A percentile compares a stretch with the other conserved stretches of the same genome.
Conservation (phyloP, 2,329 filamentous ascomycete genomes). For the Cladosporium austrohemisphaericum region DNA sequence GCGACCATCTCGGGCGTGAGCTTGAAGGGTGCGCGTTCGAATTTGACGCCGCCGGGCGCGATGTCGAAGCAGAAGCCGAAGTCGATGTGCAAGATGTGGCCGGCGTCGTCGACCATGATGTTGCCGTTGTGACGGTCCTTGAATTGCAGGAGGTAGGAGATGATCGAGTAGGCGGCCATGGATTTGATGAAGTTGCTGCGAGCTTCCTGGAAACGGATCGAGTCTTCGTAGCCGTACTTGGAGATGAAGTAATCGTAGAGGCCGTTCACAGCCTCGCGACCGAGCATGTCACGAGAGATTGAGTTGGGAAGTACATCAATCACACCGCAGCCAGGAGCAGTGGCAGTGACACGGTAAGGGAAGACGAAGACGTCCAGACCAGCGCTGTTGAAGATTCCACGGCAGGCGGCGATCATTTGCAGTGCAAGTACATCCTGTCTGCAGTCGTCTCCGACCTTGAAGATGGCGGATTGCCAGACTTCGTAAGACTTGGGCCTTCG, state of each 20-base stretch:
- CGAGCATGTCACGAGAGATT: slow-evolving; percentile 97
- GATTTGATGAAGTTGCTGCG: slow-evolving; percentile 97
- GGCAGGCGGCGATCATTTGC: slow-evolving; percentile 97
- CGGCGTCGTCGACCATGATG: slow-evolving; percentile 98
- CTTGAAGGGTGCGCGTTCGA: slow-evolving; percentile 98
- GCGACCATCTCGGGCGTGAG: slow-evolving; percentile 95
- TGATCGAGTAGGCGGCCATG: slow-evolving; percentile 97
- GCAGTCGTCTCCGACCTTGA: slow-evolving; percentile 99
- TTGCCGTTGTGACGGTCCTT: slow-evolving; percentile 99
- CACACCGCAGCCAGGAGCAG: slow-evolving; percentile 93
- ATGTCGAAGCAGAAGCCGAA: slow-evolving; percentile 99
- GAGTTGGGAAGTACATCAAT: slow-evolving; percentile 98
- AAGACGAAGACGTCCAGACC: slow-evolving; percentile 96
- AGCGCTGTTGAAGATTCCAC: slow-evolving; percentile 91
- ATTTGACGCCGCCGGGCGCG: slow-evolving; percentile 91
- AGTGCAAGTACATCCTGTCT: slow-evolving; percentile 93
- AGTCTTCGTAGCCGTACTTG: slow-evolving; percentile 96
- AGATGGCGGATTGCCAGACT: slow-evolving; percentile 99
- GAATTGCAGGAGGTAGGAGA: slow-evolving; percentile 95
- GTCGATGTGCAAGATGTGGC: slow-evolving; percentile 97
- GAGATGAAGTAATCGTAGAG: slow-evolving; percentile 97
- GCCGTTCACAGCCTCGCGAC: slow-evolving; percentile 94
- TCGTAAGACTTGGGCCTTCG: slow-evolving; percentile 60
- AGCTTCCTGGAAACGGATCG: slow-evolving; percentile 88
- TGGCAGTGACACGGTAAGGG: slow-evolving; percentile 94